These are phyloP conservation scores for Malassezia globosa DNA, from an alignment of 1,284 basidiomycete species.

Conservation along the genomic window DNA sequence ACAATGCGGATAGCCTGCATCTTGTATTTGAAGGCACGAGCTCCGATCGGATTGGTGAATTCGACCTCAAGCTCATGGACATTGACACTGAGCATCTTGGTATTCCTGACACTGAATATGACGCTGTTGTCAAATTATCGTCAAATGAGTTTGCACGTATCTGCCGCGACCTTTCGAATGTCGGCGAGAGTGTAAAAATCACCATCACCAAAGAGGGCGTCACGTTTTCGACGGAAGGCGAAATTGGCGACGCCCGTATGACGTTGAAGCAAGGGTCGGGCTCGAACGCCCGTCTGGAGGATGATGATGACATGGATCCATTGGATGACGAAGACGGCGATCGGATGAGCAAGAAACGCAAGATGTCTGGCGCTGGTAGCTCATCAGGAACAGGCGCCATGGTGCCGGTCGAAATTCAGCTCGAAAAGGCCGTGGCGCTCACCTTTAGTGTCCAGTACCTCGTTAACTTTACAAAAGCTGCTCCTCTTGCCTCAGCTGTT, in stretches of 20 bases:
- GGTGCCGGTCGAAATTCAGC: conserved; percentile 39
- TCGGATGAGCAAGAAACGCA: conserved; percentile 34
- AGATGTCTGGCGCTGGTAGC: conserved; percentile 16
- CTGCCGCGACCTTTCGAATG: conserved; percentile 77
- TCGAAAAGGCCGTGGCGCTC: conserved; percentile 66
- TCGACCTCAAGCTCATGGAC: conserved; percentile 99
- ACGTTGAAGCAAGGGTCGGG: conserved; percentile 63
- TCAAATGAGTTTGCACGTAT: conserved; percentile 80
- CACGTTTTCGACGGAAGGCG: conserved; percentile 83
- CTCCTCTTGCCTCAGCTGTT: conserved; percentile 63
- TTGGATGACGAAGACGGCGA: conserved; percentile 33
- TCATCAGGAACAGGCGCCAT: conserved; percentile 42
- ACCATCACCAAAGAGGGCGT: conserved; percentile 94
- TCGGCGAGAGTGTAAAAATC: conserved; percentile 90
- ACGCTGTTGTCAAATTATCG: conserved; percentile 80
- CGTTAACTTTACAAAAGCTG: conserved; percentile 88
- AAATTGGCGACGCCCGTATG: conserved; percentile 81
- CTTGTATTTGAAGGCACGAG: conserved; percentile 84
- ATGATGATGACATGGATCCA: conserved; percentile 42
- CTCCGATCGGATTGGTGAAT: conserved; percentile 92
- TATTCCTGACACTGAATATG: conserved; percentile 97
- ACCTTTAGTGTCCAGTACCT: conserved; percentile 97
- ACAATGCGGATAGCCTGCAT: conserved; percentile 79
- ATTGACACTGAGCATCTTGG: conserved; percentile 86
- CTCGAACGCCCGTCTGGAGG: conserved; percentile 35